phyloP scores from a whole-genome alignment of 495 filamentous ascomycete species.

The Penicillium steckii region DNA sequence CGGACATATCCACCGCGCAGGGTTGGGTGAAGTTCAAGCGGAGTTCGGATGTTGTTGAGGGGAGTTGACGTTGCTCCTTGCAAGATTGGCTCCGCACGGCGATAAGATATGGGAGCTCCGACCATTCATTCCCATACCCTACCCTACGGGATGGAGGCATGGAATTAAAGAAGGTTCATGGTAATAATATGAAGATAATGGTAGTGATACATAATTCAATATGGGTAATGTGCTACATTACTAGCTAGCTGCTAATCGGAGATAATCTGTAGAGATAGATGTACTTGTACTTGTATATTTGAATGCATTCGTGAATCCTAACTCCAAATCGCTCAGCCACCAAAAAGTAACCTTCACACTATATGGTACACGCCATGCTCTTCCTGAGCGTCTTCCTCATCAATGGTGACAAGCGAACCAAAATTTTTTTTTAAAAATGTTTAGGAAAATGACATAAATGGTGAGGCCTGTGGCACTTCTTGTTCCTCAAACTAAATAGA shows the following conservation, averaged over 20 bases:
- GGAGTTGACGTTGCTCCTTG: slow-evolving; percentile 24
- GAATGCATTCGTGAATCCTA: background rate
- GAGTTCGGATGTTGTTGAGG: slow-evolving; percentile 18
- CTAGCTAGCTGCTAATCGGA: no score
- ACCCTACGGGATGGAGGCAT: background rate
- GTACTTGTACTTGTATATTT: no score
- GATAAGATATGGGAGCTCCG: slow-evolving; percentile 27
- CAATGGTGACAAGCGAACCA: background rate
- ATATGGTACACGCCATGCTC: slow-evolving; percentile 1
- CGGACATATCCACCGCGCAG: slow-evolving; percentile 8
- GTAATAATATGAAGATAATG: no score
- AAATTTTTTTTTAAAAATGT: background rate
- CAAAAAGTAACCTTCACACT: background rate
- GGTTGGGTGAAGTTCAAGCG: slow-evolving; percentile 11
- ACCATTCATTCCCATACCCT: background rate
- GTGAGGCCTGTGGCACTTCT: slow-evolving; percentile 33
- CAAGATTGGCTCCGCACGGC: slow-evolving; percentile 25
- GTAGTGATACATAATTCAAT: no score
- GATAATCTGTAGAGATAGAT: no score
- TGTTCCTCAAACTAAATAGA: slow-evolving; percentile 39
- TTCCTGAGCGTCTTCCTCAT: background rate
- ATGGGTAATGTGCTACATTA: no score
- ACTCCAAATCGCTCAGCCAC: slow-evolving; percentile 1
- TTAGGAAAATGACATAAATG: slow-evolving; percentile 41
- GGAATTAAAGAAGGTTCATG: no score